These are phyloP conservation scores for Neurospora sp. DNA, from an alignment of 2,329 filamentous ascomycete species.

Conservation along the genomic window DNA sequence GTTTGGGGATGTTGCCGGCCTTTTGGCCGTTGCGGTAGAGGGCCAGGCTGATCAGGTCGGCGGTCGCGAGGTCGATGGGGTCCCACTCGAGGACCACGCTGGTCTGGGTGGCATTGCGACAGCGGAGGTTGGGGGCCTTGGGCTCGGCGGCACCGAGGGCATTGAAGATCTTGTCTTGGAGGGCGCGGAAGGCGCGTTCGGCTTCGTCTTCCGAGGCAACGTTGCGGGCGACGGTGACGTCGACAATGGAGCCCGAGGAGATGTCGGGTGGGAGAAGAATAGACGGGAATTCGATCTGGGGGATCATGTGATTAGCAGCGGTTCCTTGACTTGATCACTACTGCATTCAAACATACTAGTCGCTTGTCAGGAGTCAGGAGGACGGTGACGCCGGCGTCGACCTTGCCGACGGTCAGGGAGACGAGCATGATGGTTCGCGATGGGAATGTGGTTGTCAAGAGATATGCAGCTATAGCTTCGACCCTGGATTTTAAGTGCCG, in stretches of 20 bases:
- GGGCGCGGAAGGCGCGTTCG: conserved; percentile 64
- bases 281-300: conserved; percentile 93
- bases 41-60: conserved; percentile 79
- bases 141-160: conserved; percentile 80
- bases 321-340: conserved; percentile 8
- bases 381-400: conserved; percentile 96
- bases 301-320: neutral
- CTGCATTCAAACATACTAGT: conserved; percentile 52
- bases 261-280: conserved; percentile 95
- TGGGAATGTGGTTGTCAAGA: neutral
- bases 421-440: conserved; percentile 60
- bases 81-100: conserved; percentile 98
- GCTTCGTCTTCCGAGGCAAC: conserved; percentile 64
- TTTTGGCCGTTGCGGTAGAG: conserved; percentile 95
- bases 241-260: conserved; percentile 90
- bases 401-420: conserved; percentile 96
- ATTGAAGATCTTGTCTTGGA: conserved; percentile 82
- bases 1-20: conserved; percentile 86
- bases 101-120: conserved; percentile 97
- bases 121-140: conserved; percentile 67
- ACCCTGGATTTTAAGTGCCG: neutral
- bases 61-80: conserved; percentile 83
- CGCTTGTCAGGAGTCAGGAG: conserved; percentile 94
- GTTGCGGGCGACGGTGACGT: conserved; percentile 92
- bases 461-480: neutral